Evolutionary conservation across 345 rosid species (phyloP).

Genomic region (Corymbia maculata): DNA sequence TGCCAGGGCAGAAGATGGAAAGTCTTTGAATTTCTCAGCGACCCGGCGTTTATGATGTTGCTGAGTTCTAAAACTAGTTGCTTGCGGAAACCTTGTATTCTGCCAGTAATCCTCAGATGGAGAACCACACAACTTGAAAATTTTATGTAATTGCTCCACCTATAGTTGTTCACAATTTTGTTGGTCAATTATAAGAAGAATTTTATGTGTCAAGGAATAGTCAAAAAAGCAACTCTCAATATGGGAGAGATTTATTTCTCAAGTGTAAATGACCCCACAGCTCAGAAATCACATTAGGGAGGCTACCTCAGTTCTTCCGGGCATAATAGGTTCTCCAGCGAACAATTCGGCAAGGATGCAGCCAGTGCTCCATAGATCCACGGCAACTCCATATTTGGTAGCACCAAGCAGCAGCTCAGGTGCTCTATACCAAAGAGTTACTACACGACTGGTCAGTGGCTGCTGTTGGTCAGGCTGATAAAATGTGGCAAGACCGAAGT

Average conservation of each 20-base stretch:
- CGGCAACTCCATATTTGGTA: constrained; percentile 65
- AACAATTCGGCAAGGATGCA: constrained; percentile 84
- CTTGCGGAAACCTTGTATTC: constrained; percentile 51
- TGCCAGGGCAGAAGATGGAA: constrained; percentile 46
- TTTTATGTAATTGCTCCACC: constrained; percentile 99
- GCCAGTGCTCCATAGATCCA: constrained; percentile 91
- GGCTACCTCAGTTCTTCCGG: constrained; percentile 91
- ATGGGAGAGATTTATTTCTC: neutral
- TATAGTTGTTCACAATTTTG: constrained; percentile 3
- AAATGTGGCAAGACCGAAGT: constrained; percentile 73
- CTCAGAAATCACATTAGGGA: neutral
- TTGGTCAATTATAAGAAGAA: neutral
- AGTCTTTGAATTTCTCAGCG: constrained; percentile 38
- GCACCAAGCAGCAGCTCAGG: constrained; percentile 96
- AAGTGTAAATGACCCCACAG: neutral
- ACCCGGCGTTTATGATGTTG: constrained; percentile 51
- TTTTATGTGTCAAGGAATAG: neutral
- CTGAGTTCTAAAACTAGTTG: constrained; percentile 75
- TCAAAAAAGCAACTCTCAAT: neutral
- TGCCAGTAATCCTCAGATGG: constrained; percentile 77
- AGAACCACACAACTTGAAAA: constrained; percentile 91
- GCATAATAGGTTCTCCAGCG: constrained; percentile 89
- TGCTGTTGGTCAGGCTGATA: constrained; percentile 44
- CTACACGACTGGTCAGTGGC: constrained; percentile 83
- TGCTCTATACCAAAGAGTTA: constrained; percentile 95